Percentiles rank a stretch among this genome's conserved stretches.
phyloP scores from a whole-genome alignment of 2,329 filamentous ascomycete species.

The Claviceps africana region DNA sequence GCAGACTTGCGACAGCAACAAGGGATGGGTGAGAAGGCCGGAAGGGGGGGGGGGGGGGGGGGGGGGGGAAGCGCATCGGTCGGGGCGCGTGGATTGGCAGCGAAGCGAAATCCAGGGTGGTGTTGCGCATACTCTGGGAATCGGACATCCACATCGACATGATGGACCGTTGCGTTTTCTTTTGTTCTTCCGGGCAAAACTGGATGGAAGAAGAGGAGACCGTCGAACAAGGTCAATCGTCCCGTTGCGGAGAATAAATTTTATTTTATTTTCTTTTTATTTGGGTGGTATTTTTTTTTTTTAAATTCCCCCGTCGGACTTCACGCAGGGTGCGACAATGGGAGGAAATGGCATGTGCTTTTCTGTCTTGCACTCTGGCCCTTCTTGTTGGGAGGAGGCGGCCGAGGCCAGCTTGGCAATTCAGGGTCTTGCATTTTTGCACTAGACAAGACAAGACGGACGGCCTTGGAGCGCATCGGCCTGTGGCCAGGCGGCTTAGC shows the following conservation, averaged over 20 bases:
- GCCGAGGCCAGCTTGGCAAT: not conserved
- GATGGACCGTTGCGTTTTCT: slow-evolving; percentile 7
- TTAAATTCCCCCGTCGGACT: not conserved
- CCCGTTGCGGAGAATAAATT: not conserved
- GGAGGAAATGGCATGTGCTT: not conserved
- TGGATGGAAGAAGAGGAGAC: not conserved
- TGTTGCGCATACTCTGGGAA: slow-evolving; percentile 62
- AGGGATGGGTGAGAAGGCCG: not conserved
- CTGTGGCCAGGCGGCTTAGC: not conserved
- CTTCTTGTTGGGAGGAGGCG: not conserved
- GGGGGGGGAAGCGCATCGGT: not conserved
- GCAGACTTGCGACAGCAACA: not conserved
- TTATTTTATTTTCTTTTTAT: not conserved
- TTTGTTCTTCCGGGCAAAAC: not conserved
- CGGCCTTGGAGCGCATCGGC: not conserved
- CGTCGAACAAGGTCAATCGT: not conserved
- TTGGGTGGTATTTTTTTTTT: too few species aligned
- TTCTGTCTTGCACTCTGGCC: not conserved
- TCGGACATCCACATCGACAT: slow-evolving; percentile 92
- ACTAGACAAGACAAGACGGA: too few species aligned
- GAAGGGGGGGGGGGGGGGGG: too few species aligned
- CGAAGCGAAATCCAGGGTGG: not conserved
- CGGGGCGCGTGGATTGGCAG: not conserved
- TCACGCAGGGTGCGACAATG: too few species aligned
- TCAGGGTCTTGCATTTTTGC: not conserved